Conservation (phyloP, 75 land plant species). For the Isoetes taiwanensis region DNA sequence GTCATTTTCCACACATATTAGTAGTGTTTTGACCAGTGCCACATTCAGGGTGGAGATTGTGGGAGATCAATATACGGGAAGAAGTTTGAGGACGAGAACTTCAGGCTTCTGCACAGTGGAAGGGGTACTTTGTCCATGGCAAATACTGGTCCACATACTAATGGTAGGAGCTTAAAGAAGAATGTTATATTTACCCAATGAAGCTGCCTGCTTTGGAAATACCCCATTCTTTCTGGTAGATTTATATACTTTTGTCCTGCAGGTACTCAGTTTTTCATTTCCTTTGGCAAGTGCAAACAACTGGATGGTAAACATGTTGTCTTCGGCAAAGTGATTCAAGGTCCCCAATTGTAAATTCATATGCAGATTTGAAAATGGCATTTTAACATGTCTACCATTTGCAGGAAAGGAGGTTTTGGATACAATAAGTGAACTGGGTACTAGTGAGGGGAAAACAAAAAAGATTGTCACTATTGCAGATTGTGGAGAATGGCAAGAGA, state of each 20-base stretch:
- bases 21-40: no score
- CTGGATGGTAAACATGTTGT: constrained; percentile 33
- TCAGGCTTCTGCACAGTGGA: constrained; percentile 26
- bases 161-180: constrained; percentile 11
- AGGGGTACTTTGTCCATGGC: constrained; percentile 31
- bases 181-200: background rate
- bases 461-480: constrained; percentile 14
- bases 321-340: constrained; percentile 26
- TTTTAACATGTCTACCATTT: background rate
- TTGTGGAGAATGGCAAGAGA: no score
- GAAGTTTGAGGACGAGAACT: constrained; percentile 30
- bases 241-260: background rate
- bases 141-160: constrained; percentile 31
- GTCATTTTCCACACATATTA: no score
- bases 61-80: constrained; percentile 31
- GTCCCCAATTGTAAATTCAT: constrained; percentile 7
- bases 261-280: constrained; percentile 32
- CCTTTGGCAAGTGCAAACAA: constrained; percentile 23
- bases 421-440: constrained; percentile 16
- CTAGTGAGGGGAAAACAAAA: constrained; percentile 15
- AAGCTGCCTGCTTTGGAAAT: no score
- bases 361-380: background rate
- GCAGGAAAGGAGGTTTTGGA: constrained; percentile 26
- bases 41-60: constrained; percentile 28
- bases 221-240: constrained; percentile 2